Evolutionary conservation across 2,329 filamentous ascomycete species (phyloP).

Genomic region (Aureobasidium melanogenum): DNA sequence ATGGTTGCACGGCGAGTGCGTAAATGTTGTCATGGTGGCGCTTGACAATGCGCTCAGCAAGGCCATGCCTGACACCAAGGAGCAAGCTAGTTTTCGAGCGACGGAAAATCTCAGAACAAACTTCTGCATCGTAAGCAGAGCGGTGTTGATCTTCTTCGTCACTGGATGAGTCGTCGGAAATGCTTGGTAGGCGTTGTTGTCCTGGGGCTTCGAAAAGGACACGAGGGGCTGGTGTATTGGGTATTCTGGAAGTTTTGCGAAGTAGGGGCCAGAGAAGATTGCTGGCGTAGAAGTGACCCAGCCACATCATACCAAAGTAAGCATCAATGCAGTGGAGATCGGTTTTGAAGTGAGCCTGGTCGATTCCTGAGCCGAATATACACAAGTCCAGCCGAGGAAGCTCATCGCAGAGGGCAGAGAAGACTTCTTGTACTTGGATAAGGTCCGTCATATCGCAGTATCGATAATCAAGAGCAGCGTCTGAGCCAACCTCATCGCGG

Average conservation of each 20-base stretch:
- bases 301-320: conserved; percentile 36
- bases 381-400: conserved; percentile 35
- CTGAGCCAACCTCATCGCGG: conserved; percentile 19
- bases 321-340: conserved; percentile 31
- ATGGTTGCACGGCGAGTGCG: not conserved
- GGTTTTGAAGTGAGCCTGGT: conserved; percentile 31
- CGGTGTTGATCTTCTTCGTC: not conserved
- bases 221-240: conserved; percentile 28
- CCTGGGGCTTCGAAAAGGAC: conserved; percentile 36
- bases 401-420: conserved; percentile 26
- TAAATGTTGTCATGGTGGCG: conserved; percentile 9
- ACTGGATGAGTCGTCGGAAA: not conserved
- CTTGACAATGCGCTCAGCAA: conserved; percentile 3
- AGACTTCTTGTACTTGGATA: conserved; percentile 30
- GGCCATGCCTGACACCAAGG: not conserved
- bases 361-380: conserved; percentile 38
- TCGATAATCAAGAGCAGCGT: conserved; percentile 31
- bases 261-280: conserved; percentile 37
- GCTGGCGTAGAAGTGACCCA: conserved; percentile 36
- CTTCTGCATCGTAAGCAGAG: not conserved
- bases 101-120: conserved; percentile 4
- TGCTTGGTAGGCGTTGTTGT: conserved; percentile 25
- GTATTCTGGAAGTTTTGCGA: conserved; percentile 31
- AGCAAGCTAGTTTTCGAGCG: conserved; percentile 2
- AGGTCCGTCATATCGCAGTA: conserved; percentile 35